These are phyloP conservation scores for Solanum aculeatissimum DNA, from an alignment of 305 asterid species.

Conservation along the genomic window DNA sequence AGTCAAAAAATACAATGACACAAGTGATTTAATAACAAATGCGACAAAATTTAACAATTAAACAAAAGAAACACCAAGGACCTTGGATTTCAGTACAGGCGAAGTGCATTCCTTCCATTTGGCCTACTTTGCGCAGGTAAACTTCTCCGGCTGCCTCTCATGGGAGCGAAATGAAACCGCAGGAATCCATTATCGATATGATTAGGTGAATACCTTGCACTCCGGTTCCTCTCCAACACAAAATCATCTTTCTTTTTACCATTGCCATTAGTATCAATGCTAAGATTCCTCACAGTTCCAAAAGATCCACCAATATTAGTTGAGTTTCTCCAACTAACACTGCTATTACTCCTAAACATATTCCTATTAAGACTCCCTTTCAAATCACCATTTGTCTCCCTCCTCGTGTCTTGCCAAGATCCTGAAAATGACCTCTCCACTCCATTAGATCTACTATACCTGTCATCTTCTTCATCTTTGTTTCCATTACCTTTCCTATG, in stretches of 20 bases:
- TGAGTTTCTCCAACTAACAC: constrained; percentile 75
- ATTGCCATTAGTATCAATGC: constrained; percentile 36
- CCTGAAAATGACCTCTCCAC: constrained; percentile 75
- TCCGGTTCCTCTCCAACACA: constrained; percentile 71
- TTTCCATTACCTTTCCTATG: constrained; percentile 41
- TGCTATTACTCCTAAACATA: constrained; percentile 65
- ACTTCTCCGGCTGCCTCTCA: constrained; percentile 65
- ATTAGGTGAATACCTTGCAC: constrained; percentile 71
- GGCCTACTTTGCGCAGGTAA: constrained; percentile 43
- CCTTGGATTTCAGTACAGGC: constrained; percentile 53
- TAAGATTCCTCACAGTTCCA: constrained; percentile 44
- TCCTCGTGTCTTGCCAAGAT: constrained; percentile 69
- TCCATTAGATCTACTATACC: constrained; percentile 58
- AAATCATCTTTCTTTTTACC: constrained; percentile 52
- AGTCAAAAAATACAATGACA: constrained; percentile 23
- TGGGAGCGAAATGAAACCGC: constrained; percentile 74
- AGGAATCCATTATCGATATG: constrained; percentile 69
- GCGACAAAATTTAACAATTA: constrained; percentile 17
- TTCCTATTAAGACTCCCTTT: constrained; percentile 36
- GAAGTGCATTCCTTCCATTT: constrained; percentile 60
- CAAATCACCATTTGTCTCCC: constrained; percentile 27
- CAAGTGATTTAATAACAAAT: constrained; percentile 18
- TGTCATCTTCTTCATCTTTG: constrained; percentile 52
- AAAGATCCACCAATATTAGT: constrained; percentile 41
- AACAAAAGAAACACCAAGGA: constrained; percentile 23